These are phyloP conservation scores for Acanthamoeba polyphaga DNA, from an alignment of 208 protist genomes.

Conservation along the genomic window DNA sequence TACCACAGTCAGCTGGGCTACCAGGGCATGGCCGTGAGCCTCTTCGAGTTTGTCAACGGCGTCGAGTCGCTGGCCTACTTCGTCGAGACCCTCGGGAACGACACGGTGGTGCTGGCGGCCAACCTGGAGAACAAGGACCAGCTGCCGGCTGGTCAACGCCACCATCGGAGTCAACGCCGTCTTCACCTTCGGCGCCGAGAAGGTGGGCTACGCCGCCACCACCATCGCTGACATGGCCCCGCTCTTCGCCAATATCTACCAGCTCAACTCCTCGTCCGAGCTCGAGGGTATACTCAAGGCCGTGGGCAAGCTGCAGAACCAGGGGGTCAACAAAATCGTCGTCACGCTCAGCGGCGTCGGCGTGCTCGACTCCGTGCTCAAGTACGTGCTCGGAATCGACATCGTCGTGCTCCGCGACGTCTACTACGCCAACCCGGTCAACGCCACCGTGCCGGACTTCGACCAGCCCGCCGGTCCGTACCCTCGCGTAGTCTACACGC, in stretches of 20 bases:
- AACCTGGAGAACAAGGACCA: conserved; percentile 1
- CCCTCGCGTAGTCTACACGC: background rate
- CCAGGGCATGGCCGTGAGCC: background rate
- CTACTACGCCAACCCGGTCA: background rate
- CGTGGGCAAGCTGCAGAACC: conserved; percentile 38
- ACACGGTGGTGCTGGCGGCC: background rate
- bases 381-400: conserved; percentile 8
- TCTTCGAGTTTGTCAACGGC: background rate
- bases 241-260: background rate
- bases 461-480: background rate
- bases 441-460: background rate
- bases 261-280: background rate
- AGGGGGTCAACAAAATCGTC: conserved; percentile 28
- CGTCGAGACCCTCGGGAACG: background rate
- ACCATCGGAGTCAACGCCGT: background rate
- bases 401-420: background rate
- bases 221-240: background rate
- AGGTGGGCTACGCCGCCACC: background rate
- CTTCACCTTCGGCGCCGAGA: background rate
- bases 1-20: background rate
- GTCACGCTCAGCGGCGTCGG: background rate
- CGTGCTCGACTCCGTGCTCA: background rate
- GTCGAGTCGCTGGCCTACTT: conserved; percentile 1
- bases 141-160: too few relatives aligned
- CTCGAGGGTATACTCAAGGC: background rate